phyloP scores from a whole-genome alignment of 768 basidiomycete species.

The Cystoderma amianthinum region DNA sequence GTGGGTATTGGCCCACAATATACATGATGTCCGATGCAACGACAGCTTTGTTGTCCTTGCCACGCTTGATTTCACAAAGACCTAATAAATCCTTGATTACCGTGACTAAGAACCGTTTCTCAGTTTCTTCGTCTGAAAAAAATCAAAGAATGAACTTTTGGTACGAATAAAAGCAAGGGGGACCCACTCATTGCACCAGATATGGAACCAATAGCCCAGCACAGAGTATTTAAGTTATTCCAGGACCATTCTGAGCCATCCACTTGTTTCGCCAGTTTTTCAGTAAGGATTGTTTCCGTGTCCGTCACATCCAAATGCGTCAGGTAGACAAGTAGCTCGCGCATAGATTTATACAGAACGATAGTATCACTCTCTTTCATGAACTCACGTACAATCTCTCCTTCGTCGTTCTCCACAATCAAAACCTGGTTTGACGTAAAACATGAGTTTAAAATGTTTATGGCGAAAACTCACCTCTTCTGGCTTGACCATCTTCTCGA shows the following conservation, averaged over 20 bases:
- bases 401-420: constrained; percentile 98
- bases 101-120: constrained; percentile 97
- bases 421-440: constrained; percentile 57
- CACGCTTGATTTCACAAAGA: constrained; percentile 95
- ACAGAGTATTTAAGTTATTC: constrained; percentile 98
- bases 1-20: constrained; percentile 98
- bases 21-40: constrained; percentile 97
- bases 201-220: constrained; percentile 99
- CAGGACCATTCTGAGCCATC: constrained; percentile 99
- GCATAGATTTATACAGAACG: constrained; percentile 98
- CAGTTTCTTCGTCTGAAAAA: constrained; percentile 86
- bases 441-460: background rate
- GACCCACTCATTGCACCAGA: constrained; percentile 96
- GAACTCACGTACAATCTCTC: constrained; percentile 98
- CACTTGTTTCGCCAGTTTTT: constrained; percentile 95
- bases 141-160: constrained; percentile 1
- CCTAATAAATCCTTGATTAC: constrained; percentile 99
- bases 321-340: constrained; percentile 94
- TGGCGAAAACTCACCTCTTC: constrained; percentile 68
- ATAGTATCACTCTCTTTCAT: constrained; percentile 99
- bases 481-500: constrained; percentile 99
- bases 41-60: constrained; percentile 99
- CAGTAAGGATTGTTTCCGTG: constrained; percentile 95
- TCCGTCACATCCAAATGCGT: constrained; percentile 95
- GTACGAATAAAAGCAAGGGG: constrained; percentile 13